phyloP scores from a whole-genome alignment of 129 eudicot genomes.

The Kitagawia praeruptora region DNA sequence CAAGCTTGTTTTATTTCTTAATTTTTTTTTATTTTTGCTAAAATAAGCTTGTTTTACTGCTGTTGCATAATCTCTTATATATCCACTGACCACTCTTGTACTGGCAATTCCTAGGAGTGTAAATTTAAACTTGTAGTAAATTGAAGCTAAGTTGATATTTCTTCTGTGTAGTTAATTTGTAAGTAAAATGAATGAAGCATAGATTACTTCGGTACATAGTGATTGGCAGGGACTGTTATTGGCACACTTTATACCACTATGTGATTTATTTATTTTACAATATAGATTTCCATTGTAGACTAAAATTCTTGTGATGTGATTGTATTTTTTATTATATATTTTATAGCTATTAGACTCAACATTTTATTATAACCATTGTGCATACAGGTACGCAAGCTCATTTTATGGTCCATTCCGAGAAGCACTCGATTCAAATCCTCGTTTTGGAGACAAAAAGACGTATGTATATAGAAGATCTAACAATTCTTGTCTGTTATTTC shows the following conservation, averaged over 20 bases:
- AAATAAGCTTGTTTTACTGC: neutral
- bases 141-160: neutral
- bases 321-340: neutral
- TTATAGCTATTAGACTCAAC: slow-evolving; percentile 7
- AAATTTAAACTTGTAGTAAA: neutral
- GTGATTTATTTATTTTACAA: neutral
- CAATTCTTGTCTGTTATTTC: neutral
- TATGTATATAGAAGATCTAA: slow-evolving; percentile 23
- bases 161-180: neutral
- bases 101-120: neutral
- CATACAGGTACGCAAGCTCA: slow-evolving; percentile 81
- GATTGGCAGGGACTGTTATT: neutral
- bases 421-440: slow-evolving; percentile 97
- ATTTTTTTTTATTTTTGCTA: too few relatives aligned
- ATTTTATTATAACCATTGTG: slow-evolving; percentile 8
- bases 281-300: neutral
- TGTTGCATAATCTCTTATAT: neutral
- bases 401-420: slow-evolving; percentile 99
- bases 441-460: slow-evolving; percentile 99
- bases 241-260: neutral
- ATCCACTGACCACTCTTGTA: neutral
- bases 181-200: neutral
- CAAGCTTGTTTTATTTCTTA: neutral
- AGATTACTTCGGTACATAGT: neutral
- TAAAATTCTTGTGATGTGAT: neutral